phyloP scores from a whole-genome alignment of 2,329 filamentous ascomycete genomes.

The Cladosporium cucumerinum region DNA sequence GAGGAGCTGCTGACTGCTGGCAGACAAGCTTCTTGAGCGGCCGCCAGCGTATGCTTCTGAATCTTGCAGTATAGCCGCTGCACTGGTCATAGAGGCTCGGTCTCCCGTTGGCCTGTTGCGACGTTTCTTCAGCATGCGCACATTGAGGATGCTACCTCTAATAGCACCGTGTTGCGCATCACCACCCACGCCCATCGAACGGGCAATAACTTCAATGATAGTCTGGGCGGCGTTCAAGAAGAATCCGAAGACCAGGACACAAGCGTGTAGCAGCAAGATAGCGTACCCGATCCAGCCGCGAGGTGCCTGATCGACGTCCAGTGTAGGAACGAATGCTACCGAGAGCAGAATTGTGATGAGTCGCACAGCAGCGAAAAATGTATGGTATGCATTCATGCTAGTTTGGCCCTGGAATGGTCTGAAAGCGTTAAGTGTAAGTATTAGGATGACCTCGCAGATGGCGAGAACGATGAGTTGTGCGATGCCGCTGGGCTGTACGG shows the following conservation, averaged over 20 bases:
- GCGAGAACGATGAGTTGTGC: conserved; percentile 89
- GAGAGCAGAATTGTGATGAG: conserved; percentile 60
- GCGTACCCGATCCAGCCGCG: conserved; percentile 96
- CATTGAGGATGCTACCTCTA: conserved; percentile 78
- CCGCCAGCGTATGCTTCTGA: conserved; percentile 31
- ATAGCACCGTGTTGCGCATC: conserved; percentile 50
- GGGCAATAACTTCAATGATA: conserved; percentile 79
- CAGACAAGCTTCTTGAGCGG: conserved; percentile 58
- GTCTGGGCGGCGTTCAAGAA: conserved; percentile 90
- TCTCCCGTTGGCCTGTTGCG: conserved; percentile 40
- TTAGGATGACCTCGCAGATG: conserved; percentile 88
- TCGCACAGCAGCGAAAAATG: conserved; percentile 73
- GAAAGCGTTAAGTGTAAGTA: conserved; percentile 84
- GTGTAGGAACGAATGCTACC: conserved; percentile 72
- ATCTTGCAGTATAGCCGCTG: conserved; percentile 66
- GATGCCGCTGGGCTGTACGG: conserved; percentile 86
- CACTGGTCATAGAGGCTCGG: conserved; percentile 75
- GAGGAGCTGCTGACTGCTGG: conserved; percentile 60
- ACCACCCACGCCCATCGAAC: conserved; percentile 71
- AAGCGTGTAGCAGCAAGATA: conserved; percentile 79
- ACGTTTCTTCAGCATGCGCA: conserved; percentile 38
- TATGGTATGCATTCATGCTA: conserved; percentile 96
- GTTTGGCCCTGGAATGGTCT: conserved; percentile 85
- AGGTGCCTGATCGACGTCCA: conserved; percentile 71
- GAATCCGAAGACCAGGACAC: conserved; percentile 85